Conservation (phyloP, 345 rosid species). For the Pistacia vera region DNA sequence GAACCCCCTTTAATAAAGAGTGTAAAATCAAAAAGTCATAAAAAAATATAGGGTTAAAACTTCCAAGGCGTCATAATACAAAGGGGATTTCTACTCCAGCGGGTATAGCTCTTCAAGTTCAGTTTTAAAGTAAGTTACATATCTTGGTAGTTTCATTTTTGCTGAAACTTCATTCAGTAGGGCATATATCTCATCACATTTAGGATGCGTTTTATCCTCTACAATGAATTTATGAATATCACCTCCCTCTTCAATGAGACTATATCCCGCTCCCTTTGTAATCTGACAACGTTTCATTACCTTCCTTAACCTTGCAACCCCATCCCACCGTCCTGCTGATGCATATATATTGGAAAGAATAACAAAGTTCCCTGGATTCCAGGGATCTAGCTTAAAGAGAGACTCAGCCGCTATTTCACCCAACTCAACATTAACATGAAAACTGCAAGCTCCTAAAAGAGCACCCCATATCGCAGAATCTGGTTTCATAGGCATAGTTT, state of each 20-base stretch:
- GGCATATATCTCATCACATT: conserved; percentile 49
- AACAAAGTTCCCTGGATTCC: conserved; percentile 80
- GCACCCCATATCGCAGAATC: conserved; percentile 87
- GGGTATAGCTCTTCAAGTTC: conserved; percentile 36
- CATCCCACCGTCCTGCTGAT: conserved; percentile 55
- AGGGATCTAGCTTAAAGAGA: conserved; percentile 69
- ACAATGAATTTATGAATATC: conserved; percentile 67
- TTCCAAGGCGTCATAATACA: too few species aligned
- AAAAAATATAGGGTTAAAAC: too few species aligned
- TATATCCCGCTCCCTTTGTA: conserved; percentile 75
- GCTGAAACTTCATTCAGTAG: conserved; percentile 38
- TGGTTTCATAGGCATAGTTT: conserved; percentile 72
- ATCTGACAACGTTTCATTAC: conserved; percentile 60
- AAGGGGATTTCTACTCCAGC: conserved; percentile 16
- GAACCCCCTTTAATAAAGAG: too few species aligned
- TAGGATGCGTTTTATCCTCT: conserved; percentile 65
- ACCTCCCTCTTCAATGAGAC: conserved; percentile 63
- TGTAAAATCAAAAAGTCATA: too few species aligned
- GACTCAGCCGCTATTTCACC: conserved; percentile 70
- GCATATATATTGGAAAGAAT: conserved; percentile 79
- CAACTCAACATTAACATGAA: conserved; percentile 59
- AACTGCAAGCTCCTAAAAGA: conserved; percentile 82
- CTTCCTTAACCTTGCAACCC: conserved; percentile 72
- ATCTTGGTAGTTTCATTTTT: conserved; percentile 40
- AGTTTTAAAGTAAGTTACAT: conserved; percentile 25